A percentile compares a stretch with the other conserved stretches of the same genome.
phyloP scores from a whole-genome alignment of 768 basidiomycete species.

The Neoboletus magnificus region DNA sequence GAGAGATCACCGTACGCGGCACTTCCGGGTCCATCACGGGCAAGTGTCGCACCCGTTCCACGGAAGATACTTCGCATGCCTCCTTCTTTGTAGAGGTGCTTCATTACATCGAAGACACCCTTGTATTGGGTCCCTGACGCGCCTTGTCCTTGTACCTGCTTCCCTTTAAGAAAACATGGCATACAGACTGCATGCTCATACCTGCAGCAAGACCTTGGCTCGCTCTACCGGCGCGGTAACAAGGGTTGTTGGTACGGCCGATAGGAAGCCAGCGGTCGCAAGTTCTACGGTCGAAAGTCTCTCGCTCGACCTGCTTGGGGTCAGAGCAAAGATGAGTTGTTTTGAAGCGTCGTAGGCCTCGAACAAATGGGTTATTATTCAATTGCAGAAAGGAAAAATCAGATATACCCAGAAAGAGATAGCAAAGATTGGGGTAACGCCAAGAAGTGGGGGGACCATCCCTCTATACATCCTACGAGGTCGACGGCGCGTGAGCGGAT shows the following conservation, averaged over 20 bases:
- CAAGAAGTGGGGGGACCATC: slow-evolving; percentile 88
- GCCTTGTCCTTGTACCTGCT: slow-evolving; percentile 87
- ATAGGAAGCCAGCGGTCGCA: slow-evolving; percentile 90
- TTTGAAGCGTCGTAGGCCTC: slow-evolving; percentile 95
- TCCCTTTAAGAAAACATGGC: slow-evolving; percentile 13
- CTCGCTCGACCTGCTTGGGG: slow-evolving; percentile 71
- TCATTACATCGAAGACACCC: slow-evolving; percentile 89
- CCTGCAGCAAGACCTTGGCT: slow-evolving; percentile 94
- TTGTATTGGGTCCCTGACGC: slow-evolving; percentile 69
- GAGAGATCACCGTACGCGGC: slow-evolving; percentile 68
- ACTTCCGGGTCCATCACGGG: slow-evolving; percentile 93
- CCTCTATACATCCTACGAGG: slow-evolving; percentile 76
- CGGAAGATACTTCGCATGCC: slow-evolving; percentile 89
- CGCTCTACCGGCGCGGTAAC: slow-evolving; percentile 96
- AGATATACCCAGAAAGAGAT: slow-evolving; percentile 88
- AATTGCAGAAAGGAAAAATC: neutral
- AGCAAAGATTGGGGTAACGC: slow-evolving; percentile 98
- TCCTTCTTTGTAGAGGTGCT: slow-evolving; percentile 89
- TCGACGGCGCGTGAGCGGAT: neutral
- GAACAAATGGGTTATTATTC: slow-evolving; percentile 8
- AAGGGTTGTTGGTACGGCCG: slow-evolving; percentile 87
- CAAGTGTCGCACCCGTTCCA: slow-evolving; percentile 90
- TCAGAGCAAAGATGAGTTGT: slow-evolving; percentile 69
- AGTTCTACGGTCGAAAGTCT: slow-evolving; percentile 73
- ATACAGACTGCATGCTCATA: slow-evolving; percentile 26